Conservation (phyloP, 257 asterid species). For the Rhazya stricta region DNA sequence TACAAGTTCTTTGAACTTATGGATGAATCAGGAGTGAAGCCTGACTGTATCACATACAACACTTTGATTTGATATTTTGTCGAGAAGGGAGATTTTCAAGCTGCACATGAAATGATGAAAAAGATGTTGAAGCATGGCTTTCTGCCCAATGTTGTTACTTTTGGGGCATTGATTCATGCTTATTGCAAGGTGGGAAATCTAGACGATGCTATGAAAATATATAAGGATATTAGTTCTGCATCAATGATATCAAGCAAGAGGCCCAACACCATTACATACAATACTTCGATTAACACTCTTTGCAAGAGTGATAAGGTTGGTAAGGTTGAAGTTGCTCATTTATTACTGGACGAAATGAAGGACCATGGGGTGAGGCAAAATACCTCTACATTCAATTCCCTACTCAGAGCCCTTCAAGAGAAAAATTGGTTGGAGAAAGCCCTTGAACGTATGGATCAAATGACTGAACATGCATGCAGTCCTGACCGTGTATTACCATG, state of each 20-base stretch:
- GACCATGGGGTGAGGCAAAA: conserved; percentile 51
- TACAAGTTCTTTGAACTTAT: conserved; percentile 52
- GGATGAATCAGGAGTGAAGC: conserved; percentile 49
- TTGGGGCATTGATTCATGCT: conserved; percentile 65
- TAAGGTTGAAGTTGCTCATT: conserved; percentile 59
- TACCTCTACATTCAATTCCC: conserved; percentile 63
- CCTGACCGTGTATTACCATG: conserved; percentile 82
- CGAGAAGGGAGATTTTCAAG: conserved; percentile 45
- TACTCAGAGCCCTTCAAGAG: conserved; percentile 63
- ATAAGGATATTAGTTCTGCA: conserved; percentile 39
- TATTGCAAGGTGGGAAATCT: conserved; percentile 43
- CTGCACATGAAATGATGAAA: background rate
- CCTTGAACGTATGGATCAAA: conserved; percentile 62
- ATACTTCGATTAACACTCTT: conserved; percentile 51
- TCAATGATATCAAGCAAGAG: conserved; percentile 26
- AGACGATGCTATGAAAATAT: conserved; percentile 38
- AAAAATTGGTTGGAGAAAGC: conserved; percentile 64
- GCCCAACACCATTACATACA: conserved; percentile 65
- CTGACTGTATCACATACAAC: conserved; percentile 72
- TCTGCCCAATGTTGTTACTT: conserved; percentile 64
- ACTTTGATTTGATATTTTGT: conserved; percentile 64
- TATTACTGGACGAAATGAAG: conserved; percentile 68
- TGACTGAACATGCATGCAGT: conserved; percentile 58
- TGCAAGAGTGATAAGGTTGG: conserved; percentile 61
- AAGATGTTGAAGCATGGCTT: conserved; percentile 10